These are phyloP conservation scores for Rhodocollybia butyracea DNA, from an alignment of 768 basidiomycete genomes.

Conservation along the genomic window DNA sequence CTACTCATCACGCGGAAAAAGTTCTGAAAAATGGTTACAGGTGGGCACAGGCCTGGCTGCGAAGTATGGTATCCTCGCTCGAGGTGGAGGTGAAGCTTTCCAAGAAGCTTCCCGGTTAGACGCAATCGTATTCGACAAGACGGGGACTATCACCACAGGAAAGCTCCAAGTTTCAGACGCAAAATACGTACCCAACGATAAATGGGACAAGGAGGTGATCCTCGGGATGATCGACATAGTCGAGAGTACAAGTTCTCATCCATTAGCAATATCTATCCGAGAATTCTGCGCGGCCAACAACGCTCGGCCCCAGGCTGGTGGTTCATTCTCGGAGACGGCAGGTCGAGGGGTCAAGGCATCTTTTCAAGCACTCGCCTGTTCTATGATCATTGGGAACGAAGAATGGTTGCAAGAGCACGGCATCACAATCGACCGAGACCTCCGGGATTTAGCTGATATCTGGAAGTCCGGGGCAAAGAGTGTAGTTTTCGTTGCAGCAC, in stretches of 20 bases:
- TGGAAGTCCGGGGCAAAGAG: constrained; percentile 74
- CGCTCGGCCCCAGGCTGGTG: constrained; percentile 28
- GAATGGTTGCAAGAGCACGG: constrained; percentile 55
- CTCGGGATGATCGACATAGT: constrained; percentile 52
- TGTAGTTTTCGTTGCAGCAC: constrained; percentile 57
- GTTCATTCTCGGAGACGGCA: constrained; percentile 53
- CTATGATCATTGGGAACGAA: constrained; percentile 68
- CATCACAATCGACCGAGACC: constrained; percentile 26
- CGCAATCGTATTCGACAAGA: constrained; percentile 81
- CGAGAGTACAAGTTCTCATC: constrained; percentile 61
- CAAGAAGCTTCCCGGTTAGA: constrained; percentile 76
- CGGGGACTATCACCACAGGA: constrained; percentile 76
- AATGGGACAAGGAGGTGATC: constrained; percentile 34
- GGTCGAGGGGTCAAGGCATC: constrained; percentile 61
- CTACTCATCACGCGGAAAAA: no score
- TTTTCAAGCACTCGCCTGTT: constrained; percentile 36
- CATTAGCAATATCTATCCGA: constrained; percentile 58
- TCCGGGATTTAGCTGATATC: constrained; percentile 29
- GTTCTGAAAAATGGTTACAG: no score
- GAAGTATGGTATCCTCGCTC: constrained; percentile 72
- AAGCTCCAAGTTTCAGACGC: constrained; percentile 60
- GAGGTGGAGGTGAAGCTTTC: constrained; percentile 88
- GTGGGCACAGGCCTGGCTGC: constrained; percentile 84
- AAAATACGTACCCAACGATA: constrained; percentile 22
- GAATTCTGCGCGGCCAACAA: constrained; percentile 38